These are phyloP conservation scores for Rhizopogon roseolus DNA, from an alignment of 768 basidiomycete species.

Conservation along the genomic window DNA sequence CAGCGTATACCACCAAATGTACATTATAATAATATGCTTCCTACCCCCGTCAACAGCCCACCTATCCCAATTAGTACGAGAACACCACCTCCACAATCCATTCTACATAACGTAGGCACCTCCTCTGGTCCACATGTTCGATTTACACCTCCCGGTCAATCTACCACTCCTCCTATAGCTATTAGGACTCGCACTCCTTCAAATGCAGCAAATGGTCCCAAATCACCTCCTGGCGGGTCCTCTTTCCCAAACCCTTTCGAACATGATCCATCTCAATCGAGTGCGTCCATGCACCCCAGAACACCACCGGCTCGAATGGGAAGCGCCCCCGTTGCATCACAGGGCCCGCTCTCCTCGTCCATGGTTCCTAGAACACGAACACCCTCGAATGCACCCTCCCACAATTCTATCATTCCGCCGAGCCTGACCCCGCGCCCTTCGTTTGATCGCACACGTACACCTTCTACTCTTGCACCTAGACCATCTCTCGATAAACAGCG, in stretches of 20 bases:
- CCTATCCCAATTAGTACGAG: background rate
- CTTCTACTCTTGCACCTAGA: constrained; percentile 10
- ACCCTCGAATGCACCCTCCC: background rate
- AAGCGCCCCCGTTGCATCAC: background rate
- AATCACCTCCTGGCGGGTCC: constrained; percentile 7
- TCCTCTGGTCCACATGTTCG: background rate
- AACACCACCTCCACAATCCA: background rate
- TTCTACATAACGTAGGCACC: constrained; percentile 5
- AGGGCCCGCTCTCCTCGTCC: constrained; percentile 6
- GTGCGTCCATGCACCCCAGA: constrained; percentile 8
- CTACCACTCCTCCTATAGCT: constrained; percentile 9
- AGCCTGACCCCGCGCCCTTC: constrained; percentile 11
- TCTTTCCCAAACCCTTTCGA: constrained; percentile 8
- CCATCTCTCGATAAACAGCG: constrained; percentile 12
- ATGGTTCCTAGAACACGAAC: constrained; percentile 1
- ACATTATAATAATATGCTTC: constrained; percentile 5
- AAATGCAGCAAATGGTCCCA: constrained; percentile 5
- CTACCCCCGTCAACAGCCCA: background rate
- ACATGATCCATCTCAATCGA: constrained; percentile 6
- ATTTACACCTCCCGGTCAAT: constrained; percentile 11
- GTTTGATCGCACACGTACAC: constrained; percentile 11
- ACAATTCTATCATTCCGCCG: constrained; percentile 6
- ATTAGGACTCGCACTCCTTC: constrained; percentile 17
- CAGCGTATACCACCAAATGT: constrained; percentile 21
- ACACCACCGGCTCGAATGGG: constrained; percentile 10